phyloP scores from a whole-genome alignment of 495 filamentous ascomycete species.

The Trichoderma virens region DNA sequence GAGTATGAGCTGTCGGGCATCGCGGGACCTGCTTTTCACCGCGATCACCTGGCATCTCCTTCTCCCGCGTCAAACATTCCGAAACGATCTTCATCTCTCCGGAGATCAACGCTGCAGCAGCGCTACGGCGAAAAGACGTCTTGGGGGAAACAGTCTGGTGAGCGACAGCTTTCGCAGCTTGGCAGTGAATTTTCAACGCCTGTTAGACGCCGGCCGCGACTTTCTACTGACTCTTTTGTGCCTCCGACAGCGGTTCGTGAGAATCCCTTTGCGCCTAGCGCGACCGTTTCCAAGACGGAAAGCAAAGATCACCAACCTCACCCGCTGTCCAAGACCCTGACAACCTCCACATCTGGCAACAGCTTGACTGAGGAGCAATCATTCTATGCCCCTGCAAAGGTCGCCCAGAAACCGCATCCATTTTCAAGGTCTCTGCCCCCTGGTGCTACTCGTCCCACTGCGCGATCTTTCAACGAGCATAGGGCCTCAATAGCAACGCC shows the following conservation, averaged over 20 bases:
- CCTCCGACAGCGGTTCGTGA: conserved; percentile 48
- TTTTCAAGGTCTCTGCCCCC: conserved; percentile 26
- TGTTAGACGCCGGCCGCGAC: conserved; percentile 51
- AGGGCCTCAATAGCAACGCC: neutral
- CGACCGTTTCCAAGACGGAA: conserved; percentile 44
- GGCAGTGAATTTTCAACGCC: conserved; percentile 38
- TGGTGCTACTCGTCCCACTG: conserved; percentile 3
- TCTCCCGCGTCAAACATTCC: conserved; percentile 26
- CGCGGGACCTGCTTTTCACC: conserved; percentile 16
- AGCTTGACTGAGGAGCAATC: conserved; percentile 65
- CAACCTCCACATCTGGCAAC: conserved; percentile 74
- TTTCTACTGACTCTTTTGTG: conserved; percentile 69
- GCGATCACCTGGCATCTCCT: conserved; percentile 23
- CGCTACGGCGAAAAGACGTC: conserved; percentile 56
- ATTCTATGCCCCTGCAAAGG: conserved; percentile 34
- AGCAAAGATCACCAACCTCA: conserved; percentile 59
- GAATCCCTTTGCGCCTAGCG: conserved; percentile 51
- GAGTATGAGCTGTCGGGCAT: conserved; percentile 37
- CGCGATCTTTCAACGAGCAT: conserved; percentile 22
- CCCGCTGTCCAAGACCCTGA: conserved; percentile 76
- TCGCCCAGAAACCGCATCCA: conserved; percentile 36
- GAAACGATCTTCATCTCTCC: conserved; percentile 60
- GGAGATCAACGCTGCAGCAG: conserved; percentile 82
- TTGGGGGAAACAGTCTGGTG: conserved; percentile 41
- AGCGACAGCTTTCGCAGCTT: conserved; percentile 36